These are phyloP conservation scores for Linum trigynum DNA, from an alignment of 345 rosid genomes.

Conservation along the genomic window DNA sequence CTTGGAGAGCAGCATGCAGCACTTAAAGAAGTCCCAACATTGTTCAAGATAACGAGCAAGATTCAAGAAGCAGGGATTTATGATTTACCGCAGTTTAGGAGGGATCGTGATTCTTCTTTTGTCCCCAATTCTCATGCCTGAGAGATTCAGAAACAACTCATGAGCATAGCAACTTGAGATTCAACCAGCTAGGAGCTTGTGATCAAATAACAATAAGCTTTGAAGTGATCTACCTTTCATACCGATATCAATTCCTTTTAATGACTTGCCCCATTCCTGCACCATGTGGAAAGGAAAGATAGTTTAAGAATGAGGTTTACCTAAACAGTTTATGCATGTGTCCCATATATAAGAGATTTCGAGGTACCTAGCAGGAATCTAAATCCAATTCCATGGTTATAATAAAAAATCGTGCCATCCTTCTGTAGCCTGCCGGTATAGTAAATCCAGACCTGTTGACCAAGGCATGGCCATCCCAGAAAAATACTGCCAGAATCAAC, in stretches of 20 bases:
- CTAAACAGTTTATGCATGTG: too few species aligned
- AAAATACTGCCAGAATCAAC: too few species aligned
- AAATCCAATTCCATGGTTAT: conserved; percentile 72
- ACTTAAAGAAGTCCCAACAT: too few species aligned
- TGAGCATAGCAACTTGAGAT: background rate
- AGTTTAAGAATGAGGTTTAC: too few species aligned
- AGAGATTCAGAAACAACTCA: background rate
- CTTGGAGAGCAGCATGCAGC: too few species aligned
- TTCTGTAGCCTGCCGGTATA: conserved; percentile 87
- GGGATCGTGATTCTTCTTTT: conserved; percentile 65
- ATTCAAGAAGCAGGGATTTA: background rate
- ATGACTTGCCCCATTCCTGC: conserved; percentile 84
- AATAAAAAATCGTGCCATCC: conserved; percentile 75
- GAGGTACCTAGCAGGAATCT: conserved; percentile 71
- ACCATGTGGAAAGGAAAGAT: conserved; percentile 16
- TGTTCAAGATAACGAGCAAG: too few species aligned
- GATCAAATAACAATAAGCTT: too few species aligned
- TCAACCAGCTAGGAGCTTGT: background rate
- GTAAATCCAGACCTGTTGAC: conserved; percentile 59
- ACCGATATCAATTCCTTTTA: conserved; percentile 98
- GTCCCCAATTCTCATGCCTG: conserved; percentile 73
- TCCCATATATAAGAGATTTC: background rate
- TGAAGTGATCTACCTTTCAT: conserved; percentile 45
- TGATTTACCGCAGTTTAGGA: conserved; percentile 53
- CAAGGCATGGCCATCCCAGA: background rate